Base-by-base conservation (phyloP, 1,139 yeast genomes). In the Kurtzmaniella quercitrusa region DNA sequence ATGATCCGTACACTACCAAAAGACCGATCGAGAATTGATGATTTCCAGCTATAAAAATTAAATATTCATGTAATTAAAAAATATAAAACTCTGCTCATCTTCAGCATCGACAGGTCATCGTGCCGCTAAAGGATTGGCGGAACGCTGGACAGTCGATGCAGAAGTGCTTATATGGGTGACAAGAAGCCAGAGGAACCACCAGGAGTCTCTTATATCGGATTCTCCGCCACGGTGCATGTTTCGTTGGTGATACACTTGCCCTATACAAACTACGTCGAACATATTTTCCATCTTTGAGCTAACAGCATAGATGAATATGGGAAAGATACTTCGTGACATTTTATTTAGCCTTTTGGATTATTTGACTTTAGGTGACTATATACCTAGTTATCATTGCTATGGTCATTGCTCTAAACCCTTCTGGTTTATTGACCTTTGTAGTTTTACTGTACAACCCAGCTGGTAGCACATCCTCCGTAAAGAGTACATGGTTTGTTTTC, bases 311-410 rank as follows among this genome's bases (percentile, higher is more conserved):
- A 79, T 81, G 86, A 76, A 77, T 78, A 70, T 80, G 88, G 86
- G 74, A 75, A 82, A 83, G 88, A 80, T 77, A 78, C 82, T 76
- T 78, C 83, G 84, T 78, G 70, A 81, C 84, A 82, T 78, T 61
- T 49, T 38, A 28, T 18, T 26, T 33, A 21, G 35, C 79, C n/a
- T n/a, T n/a, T n/a, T n/a, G n/a, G n/a, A n/a, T n/a, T n/a, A n/a
- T n/a, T n/a, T n/a, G n/a, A n/a, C n/a, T n/a, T n/a, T n/a, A n/a
- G n/a, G n/a, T n/a, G n/a, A n/a, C n/a, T n/a, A n/a, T n/a, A n/a
- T n/a, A n/a, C n/a, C n/a, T n/a, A n/a, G n/a, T n/a, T 21, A 21
- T 21, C 4, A 14, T 26, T 11, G 30, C 30, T 26, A 26, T 21
- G 26, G 26, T 21, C 8, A 21, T 21, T 21, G 23, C 6, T 21